These are phyloP conservation scores for Paramecium tetraurelia DNA, from an alignment of 73 alveolate genomes.

Conservation along the genomic window DNA sequence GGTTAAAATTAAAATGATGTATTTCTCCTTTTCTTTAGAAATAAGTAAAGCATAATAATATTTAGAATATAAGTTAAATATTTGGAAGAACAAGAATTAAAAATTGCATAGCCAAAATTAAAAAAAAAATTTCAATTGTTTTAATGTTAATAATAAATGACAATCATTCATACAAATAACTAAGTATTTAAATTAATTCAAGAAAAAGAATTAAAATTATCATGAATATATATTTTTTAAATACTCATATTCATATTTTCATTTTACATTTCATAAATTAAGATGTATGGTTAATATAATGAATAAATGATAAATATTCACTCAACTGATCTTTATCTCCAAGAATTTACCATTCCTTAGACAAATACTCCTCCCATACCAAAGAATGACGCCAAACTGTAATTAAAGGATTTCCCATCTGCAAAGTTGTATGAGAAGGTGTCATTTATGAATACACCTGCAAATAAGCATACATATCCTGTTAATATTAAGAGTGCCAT, in stretches of 20 bases:
- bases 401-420: neutral
- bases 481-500: neutral
- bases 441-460: neutral
- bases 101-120: too few relatives aligned
- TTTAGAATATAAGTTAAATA: too few relatives aligned
- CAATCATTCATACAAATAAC: too few relatives aligned
- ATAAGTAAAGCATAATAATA: too few relatives aligned
- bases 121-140: too few relatives aligned
- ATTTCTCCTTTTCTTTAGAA: too few relatives aligned
- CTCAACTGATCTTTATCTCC: neutral
- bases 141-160: too few relatives aligned
- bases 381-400: neutral
- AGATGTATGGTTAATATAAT: neutral
- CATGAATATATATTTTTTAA: too few relatives aligned
- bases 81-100: too few relatives aligned
- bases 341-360: constrained; percentile 8
- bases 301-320: neutral
- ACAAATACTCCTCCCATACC: constrained; percentile 11
- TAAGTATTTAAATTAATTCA: too few relatives aligned
- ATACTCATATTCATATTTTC: neutral
- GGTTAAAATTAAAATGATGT: too few relatives aligned
- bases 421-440: neutral
- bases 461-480: constrained; percentile 18
- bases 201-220: too few relatives aligned
- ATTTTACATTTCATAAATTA: neutral